phyloP scores from a whole-genome alignment of 805 yeast species.

The Myxozyma melibiosi region DNA sequence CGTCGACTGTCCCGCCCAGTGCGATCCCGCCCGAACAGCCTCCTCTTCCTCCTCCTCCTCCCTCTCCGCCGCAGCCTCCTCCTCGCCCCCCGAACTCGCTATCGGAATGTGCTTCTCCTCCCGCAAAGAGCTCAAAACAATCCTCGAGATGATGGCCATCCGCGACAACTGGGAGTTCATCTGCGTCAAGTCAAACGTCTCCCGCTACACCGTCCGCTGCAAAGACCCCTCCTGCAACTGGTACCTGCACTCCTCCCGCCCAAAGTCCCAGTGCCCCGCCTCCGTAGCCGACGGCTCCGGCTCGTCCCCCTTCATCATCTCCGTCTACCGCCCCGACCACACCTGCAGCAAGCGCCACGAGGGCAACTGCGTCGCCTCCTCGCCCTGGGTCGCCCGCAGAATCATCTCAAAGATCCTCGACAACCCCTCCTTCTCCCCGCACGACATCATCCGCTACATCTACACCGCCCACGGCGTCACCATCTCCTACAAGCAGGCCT shows the following conservation, averaged over 20 bases:
- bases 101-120: slow-evolving; percentile 17
- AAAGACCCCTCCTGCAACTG: slow-evolving; percentile 20
- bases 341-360: slow-evolving; percentile 19
- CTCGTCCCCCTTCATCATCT: slow-evolving; percentile 18
- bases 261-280: slow-evolving; percentile 13
- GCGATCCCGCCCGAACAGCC: neutral
- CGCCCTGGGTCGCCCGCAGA: slow-evolving; percentile 26
- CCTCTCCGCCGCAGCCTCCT: neutral
- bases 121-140: slow-evolving; percentile 18
- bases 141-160: slow-evolving; percentile 18
- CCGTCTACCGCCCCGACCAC: slow-evolving; percentile 18
- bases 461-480: slow-evolving; percentile 13
- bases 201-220: slow-evolving; percentile 22
- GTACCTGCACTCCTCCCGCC: slow-evolving; percentile 24
- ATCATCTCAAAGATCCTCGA: slow-evolving; percentile 6
- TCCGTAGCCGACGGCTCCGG: neutral
- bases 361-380: slow-evolving; percentile 25
- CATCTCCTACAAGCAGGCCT: slow-evolving; percentile 28
- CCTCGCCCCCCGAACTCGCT: slow-evolving; percentile 7
- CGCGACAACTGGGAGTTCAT: slow-evolving; percentile 24
- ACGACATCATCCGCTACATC: slow-evolving; percentile 20
- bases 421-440: slow-evolving; percentile 9
- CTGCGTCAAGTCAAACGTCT: slow-evolving; percentile 22
- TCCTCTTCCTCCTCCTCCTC: neutral
- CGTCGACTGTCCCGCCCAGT: neutral